Base-by-base conservation (phyloP, 179 eudicot genomes). In the Gypsophila paniculata region DNA sequence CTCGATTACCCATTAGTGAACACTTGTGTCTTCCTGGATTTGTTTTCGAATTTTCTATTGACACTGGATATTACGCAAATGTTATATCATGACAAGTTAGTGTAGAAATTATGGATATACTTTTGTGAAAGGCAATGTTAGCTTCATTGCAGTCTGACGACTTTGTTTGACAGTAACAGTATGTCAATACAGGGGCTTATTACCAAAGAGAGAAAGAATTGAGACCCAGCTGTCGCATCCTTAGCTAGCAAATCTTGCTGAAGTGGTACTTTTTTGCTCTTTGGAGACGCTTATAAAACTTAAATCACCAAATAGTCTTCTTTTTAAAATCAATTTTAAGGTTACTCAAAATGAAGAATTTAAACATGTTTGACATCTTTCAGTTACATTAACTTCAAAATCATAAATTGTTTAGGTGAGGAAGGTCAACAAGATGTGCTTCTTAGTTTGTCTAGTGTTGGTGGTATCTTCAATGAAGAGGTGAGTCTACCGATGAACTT, bases 381-480 rank as follows among this genome's bases (percentile, higher is more conserved):
- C 61, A 8, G 21, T 21, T 42, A 61, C 38, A 29, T 65, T 70
- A 48, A 65, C 67, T 42, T 53, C 22, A 57, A 48, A 67, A 23
- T 63, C 5, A 51, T 73, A 7, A 58, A 26, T 65, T 76, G 21
- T 82, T 72, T 86, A 92, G 98, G 96, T 95, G 63, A 88, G 79
- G 49, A 92, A 92, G 83, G 96, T 92, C 69, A 95, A 92, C 99
- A 96, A 55, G 89, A 95, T 74, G 98, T 95, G 79, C 96, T 95
- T 78, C 96, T 92, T 83, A 98, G 99, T 77, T 82, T 95, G 78
- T 95, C 99, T 72, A 98, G 99, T 73, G 96, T 90, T 79, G 98
- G 99, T 4, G 99, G 98, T 65, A 76, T 95, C 82, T 95, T 95
- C 82, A 84, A 68, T 82, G 89, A 92, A 79, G 90, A 90, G 96